phyloP scores from a whole-genome alignment of 148 eudicot genomes.

The Chenopodium album region DNA sequence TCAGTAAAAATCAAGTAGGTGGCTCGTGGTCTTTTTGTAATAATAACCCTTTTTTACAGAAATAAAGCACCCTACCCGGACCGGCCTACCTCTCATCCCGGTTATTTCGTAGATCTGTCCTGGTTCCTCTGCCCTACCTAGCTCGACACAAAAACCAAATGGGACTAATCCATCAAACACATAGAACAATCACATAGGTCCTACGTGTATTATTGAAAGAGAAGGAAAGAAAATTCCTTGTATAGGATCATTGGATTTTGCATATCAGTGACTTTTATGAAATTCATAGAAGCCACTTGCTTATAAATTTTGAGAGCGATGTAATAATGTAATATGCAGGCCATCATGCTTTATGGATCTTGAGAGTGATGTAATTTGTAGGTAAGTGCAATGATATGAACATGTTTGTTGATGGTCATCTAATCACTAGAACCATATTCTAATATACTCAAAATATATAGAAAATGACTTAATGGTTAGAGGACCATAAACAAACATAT shows the following conservation, averaged over 20 bases:
- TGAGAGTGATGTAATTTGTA: conserved; percentile 12
- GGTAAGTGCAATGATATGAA: conserved; percentile 28
- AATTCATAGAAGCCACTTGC: neutral
- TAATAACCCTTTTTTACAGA: no score
- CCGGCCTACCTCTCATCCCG: neutral
- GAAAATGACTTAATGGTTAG: conserved; percentile 19
- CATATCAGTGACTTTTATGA: neutral
- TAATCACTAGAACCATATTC: conserved; percentile 31
- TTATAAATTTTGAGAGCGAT: neutral
- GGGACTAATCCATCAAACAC: neutral
- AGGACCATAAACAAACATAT: conserved; percentile 54
- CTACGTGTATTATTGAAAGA: neutral
- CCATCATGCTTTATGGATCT: neutral
- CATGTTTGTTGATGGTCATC: conserved; percentile 55
- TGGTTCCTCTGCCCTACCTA: neutral
- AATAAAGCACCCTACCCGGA: no score
- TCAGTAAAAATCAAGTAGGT: no score
- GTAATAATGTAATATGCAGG: conserved; percentile 17
- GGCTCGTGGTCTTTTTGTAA: no score
- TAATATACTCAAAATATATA: neutral
- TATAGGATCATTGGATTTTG: neutral
- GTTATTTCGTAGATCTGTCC: neutral
- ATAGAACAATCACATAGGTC: neutral
- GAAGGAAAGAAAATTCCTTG: neutral
- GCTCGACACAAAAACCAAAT: neutral